phyloP scores from a whole-genome alignment of 2,329 filamentous ascomycete genomes.

The Epichloe coenophiala region DNA sequence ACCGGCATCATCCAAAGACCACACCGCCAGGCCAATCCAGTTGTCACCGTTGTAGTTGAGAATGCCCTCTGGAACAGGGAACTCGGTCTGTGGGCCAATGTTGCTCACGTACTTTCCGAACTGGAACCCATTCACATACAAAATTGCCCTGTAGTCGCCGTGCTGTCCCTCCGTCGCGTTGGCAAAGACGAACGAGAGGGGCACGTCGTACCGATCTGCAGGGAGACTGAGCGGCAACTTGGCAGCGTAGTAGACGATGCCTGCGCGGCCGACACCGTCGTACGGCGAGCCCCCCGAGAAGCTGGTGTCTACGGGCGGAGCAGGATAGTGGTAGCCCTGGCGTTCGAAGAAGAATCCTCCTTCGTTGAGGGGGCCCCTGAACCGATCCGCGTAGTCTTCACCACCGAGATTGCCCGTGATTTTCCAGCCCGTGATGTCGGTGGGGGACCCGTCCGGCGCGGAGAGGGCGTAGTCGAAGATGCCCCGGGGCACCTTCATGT shows the following conservation, averaged over 20 bases:
- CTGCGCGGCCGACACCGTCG: constrained; percentile 31
- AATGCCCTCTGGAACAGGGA: constrained; percentile 61
- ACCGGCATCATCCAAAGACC: constrained; percentile 46
- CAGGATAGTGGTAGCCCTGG: constrained; percentile 47
- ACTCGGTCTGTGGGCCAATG: constrained; percentile 59
- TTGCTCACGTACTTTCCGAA: constrained; percentile 49
- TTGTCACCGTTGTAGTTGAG: constrained; percentile 59
- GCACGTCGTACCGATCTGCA: constrained; percentile 40
- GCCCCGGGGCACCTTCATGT: constrained; percentile 49
- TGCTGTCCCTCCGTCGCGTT: constrained; percentile 19
- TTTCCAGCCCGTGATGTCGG: constrained; percentile 45
- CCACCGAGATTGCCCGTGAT: constrained; percentile 56
- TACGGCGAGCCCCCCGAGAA: constrained; percentile 30
- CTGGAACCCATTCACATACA: constrained; percentile 68
- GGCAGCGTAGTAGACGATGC: constrained; percentile 45
- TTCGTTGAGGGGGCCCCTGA: constrained; percentile 52
- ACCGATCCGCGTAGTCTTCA: constrained; percentile 45
- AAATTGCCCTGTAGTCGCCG: constrained; percentile 41
- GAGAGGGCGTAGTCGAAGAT: constrained; percentile 46
- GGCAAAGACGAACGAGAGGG: constrained; percentile 45
- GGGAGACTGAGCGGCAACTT: constrained; percentile 43
- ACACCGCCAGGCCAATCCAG: constrained; percentile 53
- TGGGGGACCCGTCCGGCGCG: constrained; percentile 27
- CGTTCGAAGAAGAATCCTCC: constrained; percentile 50
- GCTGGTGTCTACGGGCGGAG: constrained; percentile 26